Percentiles rank a stretch among this genome's conserved stretches.
Evolutionary conservation across 495 filamentous ascomycete species (phyloP).

Genomic region (Xylaria longipes): DNA sequence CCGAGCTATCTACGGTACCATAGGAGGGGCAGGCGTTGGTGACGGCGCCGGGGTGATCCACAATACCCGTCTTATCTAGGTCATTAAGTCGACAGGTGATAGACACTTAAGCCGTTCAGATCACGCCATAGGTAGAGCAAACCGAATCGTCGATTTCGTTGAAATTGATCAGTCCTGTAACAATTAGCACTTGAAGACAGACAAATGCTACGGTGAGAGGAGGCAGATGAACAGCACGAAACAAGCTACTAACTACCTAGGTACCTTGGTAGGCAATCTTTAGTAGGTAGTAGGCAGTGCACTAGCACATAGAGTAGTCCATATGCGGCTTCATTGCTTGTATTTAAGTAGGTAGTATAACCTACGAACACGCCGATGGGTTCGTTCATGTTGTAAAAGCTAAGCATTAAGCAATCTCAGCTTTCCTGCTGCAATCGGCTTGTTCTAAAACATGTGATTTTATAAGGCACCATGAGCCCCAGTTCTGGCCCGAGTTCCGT

Average conservation of each 20-base stretch:
- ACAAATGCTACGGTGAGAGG: not conserved
- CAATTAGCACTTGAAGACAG: not conserved
- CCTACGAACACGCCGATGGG: not conserved
- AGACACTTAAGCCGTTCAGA: not conserved
- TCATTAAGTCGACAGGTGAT: not conserved
- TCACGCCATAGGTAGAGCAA: not conserved
- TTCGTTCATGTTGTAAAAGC: not conserved
- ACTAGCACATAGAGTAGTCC: too few relatives aligned
- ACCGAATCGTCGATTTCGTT: not conserved
- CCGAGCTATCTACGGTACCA: not conserved
- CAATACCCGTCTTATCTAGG: not conserved
- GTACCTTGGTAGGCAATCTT: not conserved
- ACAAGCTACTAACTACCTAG: not conserved
- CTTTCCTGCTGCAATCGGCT: not conserved
- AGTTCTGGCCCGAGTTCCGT: not conserved
- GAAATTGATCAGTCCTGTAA: not conserved
- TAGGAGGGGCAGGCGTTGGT: slow-evolving; percentile 11
- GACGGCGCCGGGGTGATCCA: not conserved
- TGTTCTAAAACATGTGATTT: slow-evolving; percentile 3
- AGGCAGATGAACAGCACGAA: not conserved
- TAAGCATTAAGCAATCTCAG: not conserved
- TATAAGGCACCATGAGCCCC: not conserved
- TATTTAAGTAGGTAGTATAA: too few relatives aligned
- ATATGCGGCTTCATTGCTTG: not conserved
- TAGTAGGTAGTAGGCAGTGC: not conserved